phyloP scores from a whole-genome alignment of 2,329 filamentous ascomycete genomes.

The Ophiostoma ips region DNA sequence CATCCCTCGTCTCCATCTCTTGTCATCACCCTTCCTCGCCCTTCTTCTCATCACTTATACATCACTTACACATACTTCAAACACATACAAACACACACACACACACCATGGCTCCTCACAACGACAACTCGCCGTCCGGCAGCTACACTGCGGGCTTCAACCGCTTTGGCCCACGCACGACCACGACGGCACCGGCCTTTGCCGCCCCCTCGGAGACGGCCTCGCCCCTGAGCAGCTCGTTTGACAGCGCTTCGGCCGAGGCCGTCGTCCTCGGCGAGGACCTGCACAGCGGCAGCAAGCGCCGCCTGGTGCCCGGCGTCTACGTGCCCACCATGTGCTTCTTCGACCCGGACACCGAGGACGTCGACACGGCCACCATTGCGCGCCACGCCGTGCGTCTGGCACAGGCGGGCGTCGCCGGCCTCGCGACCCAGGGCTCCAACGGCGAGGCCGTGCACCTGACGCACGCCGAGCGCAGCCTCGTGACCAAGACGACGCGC shows the following conservation, averaged over 20 bases:
- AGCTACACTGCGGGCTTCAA: conserved; percentile 31
- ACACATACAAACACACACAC: neutral
- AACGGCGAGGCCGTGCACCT: conserved; percentile 76
- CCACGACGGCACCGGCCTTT: conserved; percentile 15
- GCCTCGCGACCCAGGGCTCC: conserved; percentile 64
- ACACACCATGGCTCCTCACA: conserved; percentile 30
- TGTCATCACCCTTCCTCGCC: neutral
- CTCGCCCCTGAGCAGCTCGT: conserved; percentile 21
- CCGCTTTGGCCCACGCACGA: conserved; percentile 16
- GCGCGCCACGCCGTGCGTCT: conserved; percentile 51
- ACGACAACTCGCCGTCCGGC: conserved; percentile 31
- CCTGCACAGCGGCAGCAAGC: conserved; percentile 12
- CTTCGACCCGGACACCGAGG: conserved; percentile 50
- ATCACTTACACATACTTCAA: neutral
- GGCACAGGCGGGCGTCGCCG: conserved; percentile 58
- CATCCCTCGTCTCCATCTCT: no score
- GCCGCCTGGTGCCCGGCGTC: conserved; percentile 36
- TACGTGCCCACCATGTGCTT: conserved; percentile 66
- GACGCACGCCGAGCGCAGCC: conserved; percentile 52
- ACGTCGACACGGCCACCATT: conserved; percentile 50
- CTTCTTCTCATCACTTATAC: neutral
- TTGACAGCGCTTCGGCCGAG: neutral
- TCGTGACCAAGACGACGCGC: conserved; percentile 56
- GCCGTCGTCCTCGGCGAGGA: neutral
- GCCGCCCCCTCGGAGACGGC: conserved; percentile 15